Conservation (phyloP, 148 eudicot species). For the Amaranthus hypochondriacus region DNA sequence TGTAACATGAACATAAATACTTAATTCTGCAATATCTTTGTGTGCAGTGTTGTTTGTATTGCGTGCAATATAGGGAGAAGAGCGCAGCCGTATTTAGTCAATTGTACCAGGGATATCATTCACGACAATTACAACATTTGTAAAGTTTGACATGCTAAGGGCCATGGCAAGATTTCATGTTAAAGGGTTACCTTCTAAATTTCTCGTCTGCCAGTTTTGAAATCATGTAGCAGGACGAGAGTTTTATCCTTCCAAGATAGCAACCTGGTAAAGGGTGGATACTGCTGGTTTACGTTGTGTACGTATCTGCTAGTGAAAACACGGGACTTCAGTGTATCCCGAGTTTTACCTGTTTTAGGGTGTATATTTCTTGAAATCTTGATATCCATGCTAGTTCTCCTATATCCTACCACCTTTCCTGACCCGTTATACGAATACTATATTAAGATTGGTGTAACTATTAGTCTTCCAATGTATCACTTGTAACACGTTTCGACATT, state of each 20-base stretch:
- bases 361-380: no score
- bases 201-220: constrained; percentile 15
- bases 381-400: no score
- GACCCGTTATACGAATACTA: no score
- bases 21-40: background rate
- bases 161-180: background rate
- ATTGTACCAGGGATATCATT: background rate
- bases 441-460: no score
- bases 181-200: background rate
- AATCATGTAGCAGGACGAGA: background rate
- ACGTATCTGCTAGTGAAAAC: background rate
- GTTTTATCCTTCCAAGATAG: background rate
- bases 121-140: background rate
- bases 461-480: no score
- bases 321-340: no score
- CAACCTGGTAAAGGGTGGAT: background rate
- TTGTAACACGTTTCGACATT: no score
- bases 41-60: constrained; percentile 39
- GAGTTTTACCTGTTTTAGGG: no score
- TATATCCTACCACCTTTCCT: no score
- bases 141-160: constrained; percentile 7
- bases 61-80: constrained; percentile 25
- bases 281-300: background rate
- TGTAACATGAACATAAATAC: background rate
- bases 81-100: background rate